Conservation (phyloP, 768 basidiomycete genomes). For the Boletellus ananiceps region DNA sequence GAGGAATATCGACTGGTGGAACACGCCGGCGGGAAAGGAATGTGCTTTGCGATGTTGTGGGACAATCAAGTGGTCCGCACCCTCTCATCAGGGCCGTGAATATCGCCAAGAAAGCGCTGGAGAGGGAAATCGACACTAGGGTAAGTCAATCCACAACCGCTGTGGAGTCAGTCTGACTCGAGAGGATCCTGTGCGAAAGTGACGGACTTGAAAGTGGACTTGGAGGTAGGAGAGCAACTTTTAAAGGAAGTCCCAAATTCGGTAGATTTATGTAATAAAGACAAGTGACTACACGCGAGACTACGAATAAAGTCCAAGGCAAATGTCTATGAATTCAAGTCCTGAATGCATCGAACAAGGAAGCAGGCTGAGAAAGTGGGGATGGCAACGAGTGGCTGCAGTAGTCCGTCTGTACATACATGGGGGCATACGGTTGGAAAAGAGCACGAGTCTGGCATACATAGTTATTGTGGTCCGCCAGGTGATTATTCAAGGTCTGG, state of each 20-base stretch:
- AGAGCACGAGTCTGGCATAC: too few relatives aligned
- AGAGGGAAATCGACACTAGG: conserved; percentile 63
- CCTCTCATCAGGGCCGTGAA: too few relatives aligned
- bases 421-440: too few relatives aligned
- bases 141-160: conserved; percentile 30
- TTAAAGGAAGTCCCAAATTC: too few relatives aligned
- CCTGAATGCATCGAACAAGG: too few relatives aligned
- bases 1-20: conserved; percentile 54
- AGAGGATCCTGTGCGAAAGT: too few relatives aligned
- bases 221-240: too few relatives aligned
- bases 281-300: background rate
- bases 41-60: conserved; percentile 64
- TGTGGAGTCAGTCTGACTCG: conserved; percentile 1
- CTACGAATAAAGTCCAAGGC: background rate
- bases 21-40: conserved; percentile 47
- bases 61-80: conserved; percentile 62
- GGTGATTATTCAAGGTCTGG: too few relatives aligned
- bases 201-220: too few relatives aligned
- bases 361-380: too few relatives aligned
- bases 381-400: too few relatives aligned
- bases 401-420: too few relatives aligned
- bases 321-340: background rate
- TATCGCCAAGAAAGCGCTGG: conserved; percentile 53
- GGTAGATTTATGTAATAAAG: background rate
- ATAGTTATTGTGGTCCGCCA: background rate